Percentiles rank a stretch among this genome's conserved stretches.
Conservation (phyloP, 805 yeast genomes). For the Candida krabiensis region DNA sequence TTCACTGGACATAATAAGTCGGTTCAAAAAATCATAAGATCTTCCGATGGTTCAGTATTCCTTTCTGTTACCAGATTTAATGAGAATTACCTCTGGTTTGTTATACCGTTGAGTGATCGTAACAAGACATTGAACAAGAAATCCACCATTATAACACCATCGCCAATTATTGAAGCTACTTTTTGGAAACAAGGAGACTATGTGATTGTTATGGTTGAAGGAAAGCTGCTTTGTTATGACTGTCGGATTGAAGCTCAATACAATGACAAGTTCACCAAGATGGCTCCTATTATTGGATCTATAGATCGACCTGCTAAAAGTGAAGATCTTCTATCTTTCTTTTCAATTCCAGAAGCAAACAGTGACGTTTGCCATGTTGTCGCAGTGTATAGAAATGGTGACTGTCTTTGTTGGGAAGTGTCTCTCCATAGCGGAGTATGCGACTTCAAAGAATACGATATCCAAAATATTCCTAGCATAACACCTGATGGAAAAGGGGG, state of each 20-base stretch:
- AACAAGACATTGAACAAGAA: slow-evolving; percentile 34
- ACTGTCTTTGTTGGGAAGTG: slow-evolving; percentile 43
- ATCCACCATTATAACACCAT: slow-evolving; percentile 41
- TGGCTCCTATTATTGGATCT: slow-evolving; percentile 23
- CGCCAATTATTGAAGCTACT: slow-evolving; percentile 48
- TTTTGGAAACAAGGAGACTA: slow-evolving; percentile 47
- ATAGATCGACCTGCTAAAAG: slow-evolving; percentile 4
- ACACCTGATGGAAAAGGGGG: slow-evolving; percentile 30
- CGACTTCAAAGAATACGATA: slow-evolving; percentile 24
- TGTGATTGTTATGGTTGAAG: slow-evolving; percentile 46
- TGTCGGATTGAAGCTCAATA: slow-evolving; percentile 37
- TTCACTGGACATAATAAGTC: slow-evolving; percentile 88
- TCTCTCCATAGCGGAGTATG: slow-evolving; percentile 27
- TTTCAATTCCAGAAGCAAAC: slow-evolving; percentile 36
- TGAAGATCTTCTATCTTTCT: slow-evolving; percentile 27
- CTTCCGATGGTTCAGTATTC: slow-evolving; percentile 62
- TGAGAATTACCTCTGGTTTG: slow-evolving; percentile 63
- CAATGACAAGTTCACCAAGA: slow-evolving; percentile 21
- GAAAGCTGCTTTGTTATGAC: slow-evolving; percentile 59
- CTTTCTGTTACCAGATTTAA: slow-evolving; percentile 61
- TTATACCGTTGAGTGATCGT: slow-evolving; percentile 31
- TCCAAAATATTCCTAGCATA: slow-evolving; percentile 38
- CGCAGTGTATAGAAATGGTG: slow-evolving; percentile 44
- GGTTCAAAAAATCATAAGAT: slow-evolving; percentile 62
- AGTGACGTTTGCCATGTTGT: slow-evolving; percentile 43